Base-by-base conservation (phyloP, 2,329 filamentous ascomycete genomes). In the Metarhizium humberi region DNA sequence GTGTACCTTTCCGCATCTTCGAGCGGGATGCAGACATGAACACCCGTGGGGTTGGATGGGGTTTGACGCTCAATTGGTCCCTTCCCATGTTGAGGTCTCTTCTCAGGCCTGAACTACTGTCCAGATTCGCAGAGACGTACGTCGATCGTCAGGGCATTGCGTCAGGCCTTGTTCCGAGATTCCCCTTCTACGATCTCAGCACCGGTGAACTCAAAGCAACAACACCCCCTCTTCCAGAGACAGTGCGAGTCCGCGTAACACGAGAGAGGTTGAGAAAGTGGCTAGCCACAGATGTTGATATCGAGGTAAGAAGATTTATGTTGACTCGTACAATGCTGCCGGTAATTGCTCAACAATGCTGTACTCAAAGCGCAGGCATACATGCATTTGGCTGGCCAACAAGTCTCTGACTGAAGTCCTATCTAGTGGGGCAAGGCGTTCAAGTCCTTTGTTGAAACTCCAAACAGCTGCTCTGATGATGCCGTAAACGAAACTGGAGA, bases 1-100 rank as follows among this genome's bases (percentile, higher is more conserved):
- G 56, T 10, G 62, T 77, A 6, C 64, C 71, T 4, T 79, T 75
- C 60, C 72, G 66, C 32, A 69, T 83, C 52, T 82, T 79, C 60
- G 80, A 82, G 62, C 74, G 78, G n/a, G 75, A 80, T 59, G 56
- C 63, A 5, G 72, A 77, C 45, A 69, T 78, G 46, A 70, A 66
- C 55, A 72, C 72, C 32, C 78, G 75, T 36, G 78, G 69, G 20
- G 70, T 74, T 4, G 82, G 83, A 58, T 86, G 82, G 84, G 84
- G 81, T 3, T 69, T 86, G 55, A 85, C 82, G 0, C 70, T 86
- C 55, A 80, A 85, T 63, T 86, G 82, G 82, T 80, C 78, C 4
- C 72, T 85, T 10, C 72, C 77, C 0, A 73, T 72, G 1, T 69
- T 86, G 45, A 71, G 76, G 48, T 63, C 71, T 7, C 70, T 85